phyloP scores from a whole-genome alignment of 140 eudicot species.

The Anethum foeniculum region DNA sequence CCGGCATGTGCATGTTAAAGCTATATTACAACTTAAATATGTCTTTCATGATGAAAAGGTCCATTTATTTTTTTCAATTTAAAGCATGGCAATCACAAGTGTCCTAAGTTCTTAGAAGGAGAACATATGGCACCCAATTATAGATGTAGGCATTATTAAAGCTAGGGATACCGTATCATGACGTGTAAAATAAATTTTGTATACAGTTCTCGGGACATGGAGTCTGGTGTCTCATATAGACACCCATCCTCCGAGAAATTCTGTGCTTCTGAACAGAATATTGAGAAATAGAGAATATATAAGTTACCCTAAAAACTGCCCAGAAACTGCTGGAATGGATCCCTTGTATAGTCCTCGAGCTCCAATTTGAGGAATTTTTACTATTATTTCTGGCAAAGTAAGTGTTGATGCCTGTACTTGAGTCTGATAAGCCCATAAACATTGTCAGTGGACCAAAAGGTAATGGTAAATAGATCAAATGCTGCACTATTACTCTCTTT shows the following conservation, averaged over 20 bases:
- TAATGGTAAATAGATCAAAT: not conserved
- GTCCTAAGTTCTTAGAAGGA: not conserved
- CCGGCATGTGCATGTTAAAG: too few relatives aligned
- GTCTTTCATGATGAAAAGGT: not conserved
- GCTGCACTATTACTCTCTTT: not conserved
- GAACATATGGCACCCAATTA: not conserved
- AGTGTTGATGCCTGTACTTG: conserved; percentile 89
- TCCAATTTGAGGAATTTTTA: conserved; percentile 85
- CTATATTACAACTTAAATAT: not conserved
- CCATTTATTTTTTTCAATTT: not conserved
- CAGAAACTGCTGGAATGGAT: conserved; percentile 85
- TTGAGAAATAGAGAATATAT: not conserved
- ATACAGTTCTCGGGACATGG: not conserved
- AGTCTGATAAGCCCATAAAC: conserved; percentile 46
- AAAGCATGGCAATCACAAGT: not conserved
- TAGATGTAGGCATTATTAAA: not conserved
- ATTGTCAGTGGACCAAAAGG: conserved; percentile 14
- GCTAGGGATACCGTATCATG: not conserved
- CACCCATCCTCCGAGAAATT: not conserved
- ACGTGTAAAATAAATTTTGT: not conserved
- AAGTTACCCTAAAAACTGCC: conserved; percentile 86
- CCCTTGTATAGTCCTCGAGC: conserved; percentile 86
- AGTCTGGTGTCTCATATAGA: not conserved
- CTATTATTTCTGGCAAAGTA: conserved; percentile 68
- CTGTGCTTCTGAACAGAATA: not conserved